Percentiles rank a stretch among this genome's conserved stretches.
phyloP scores from a whole-genome alignment of 2,329 filamentous ascomycete species.

The Phyllosticta citriasiana region DNA sequence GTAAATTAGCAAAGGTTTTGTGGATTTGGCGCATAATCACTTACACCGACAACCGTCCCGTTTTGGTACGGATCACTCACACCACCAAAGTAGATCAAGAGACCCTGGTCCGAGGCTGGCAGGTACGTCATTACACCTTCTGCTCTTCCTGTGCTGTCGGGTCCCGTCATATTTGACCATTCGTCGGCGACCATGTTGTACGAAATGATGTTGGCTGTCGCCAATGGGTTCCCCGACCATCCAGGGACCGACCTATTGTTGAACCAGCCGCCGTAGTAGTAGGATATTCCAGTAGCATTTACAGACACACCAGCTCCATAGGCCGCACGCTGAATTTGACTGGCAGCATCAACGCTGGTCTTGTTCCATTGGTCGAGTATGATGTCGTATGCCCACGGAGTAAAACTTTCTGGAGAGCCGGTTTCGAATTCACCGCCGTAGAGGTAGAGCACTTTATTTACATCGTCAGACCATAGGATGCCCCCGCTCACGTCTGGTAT shows the following conservation, averaged over 20 bases:
- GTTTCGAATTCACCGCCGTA: conserved; percentile 49
- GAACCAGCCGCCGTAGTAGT: conserved; percentile 54
- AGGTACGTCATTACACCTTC: conserved; percentile 53
- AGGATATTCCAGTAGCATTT: conserved; percentile 46
- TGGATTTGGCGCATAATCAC: conserved; percentile 16
- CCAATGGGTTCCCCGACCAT: conserved; percentile 41
- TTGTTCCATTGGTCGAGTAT: conserved; percentile 47
- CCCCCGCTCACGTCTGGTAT: conserved; percentile 44
- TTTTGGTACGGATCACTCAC: conserved; percentile 40
- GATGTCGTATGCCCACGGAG: conserved; percentile 49
- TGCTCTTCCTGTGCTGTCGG: conserved; percentile 44
- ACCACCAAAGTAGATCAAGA: conserved; percentile 55
- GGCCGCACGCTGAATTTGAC: conserved; percentile 38
- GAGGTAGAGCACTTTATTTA: conserved; percentile 54
- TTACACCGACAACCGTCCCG: conserved; percentile 32
- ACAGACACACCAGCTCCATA: conserved; percentile 50
- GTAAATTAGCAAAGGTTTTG: conserved; percentile 3
- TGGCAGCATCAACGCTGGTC: conserved; percentile 29
- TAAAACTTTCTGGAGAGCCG: conserved; percentile 34
- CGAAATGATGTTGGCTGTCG: conserved; percentile 43
- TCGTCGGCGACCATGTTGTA: conserved; percentile 46
- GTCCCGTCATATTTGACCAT: conserved; percentile 46
- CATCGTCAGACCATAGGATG: conserved; percentile 48
- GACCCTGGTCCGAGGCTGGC: conserved; percentile 48
- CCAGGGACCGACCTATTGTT: conserved; percentile 43